Evolutionary conservation across 192 early-diverging fungal species (phyloP).

Genomic region (Haplosporangium gracile): DNA sequence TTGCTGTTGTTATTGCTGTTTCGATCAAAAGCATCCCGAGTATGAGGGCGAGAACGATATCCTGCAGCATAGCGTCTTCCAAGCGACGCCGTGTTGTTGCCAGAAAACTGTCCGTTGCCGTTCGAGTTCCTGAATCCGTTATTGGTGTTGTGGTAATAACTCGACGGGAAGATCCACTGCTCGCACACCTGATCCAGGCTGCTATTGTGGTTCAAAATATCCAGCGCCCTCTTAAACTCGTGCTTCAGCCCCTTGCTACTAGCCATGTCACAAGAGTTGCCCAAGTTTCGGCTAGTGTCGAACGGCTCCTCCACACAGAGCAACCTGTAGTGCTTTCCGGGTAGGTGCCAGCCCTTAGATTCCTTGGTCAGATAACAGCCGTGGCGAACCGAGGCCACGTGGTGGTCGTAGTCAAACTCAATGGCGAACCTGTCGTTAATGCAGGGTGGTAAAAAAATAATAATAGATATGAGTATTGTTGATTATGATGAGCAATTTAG

Average conservation of each 20-base stretch:
- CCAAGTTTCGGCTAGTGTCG: conserved; percentile 88
- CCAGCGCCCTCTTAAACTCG: conserved; percentile 86
- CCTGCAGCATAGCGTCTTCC: conserved; percentile 35
- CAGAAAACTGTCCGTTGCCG: conserved; percentile 4
- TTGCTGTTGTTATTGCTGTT: conserved; percentile 22
- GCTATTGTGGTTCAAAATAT: conserved; percentile 62
- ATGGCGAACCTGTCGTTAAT: conserved; percentile 67
- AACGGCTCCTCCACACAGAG: conserved; percentile 97
- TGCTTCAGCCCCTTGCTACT: conserved; percentile 81
- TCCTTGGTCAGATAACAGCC: conserved; percentile 84
- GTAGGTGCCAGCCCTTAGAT: conserved; percentile 90
- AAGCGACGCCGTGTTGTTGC: conserved; percentile 22
- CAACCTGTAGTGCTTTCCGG: conserved; percentile 71
- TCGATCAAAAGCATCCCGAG: not conserved
- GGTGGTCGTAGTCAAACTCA: conserved; percentile 87
- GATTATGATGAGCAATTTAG: not conserved
- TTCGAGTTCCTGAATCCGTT: not conserved
- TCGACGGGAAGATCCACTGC: conserved; percentile 59
- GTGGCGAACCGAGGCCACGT: conserved; percentile 86
- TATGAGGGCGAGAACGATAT: not conserved
- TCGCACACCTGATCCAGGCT: conserved; percentile 67
- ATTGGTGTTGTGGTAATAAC: conserved; percentile 41
- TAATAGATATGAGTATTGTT: not conserved
- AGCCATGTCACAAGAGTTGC: conserved; percentile 87
- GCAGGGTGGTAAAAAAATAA: not conserved